Percentiles rank a stretch among this genome's conserved stretches.
Conservation (phyloP, 225 moss, liverwort and hornwort species). For the Marchantia paleacea region DNA sequence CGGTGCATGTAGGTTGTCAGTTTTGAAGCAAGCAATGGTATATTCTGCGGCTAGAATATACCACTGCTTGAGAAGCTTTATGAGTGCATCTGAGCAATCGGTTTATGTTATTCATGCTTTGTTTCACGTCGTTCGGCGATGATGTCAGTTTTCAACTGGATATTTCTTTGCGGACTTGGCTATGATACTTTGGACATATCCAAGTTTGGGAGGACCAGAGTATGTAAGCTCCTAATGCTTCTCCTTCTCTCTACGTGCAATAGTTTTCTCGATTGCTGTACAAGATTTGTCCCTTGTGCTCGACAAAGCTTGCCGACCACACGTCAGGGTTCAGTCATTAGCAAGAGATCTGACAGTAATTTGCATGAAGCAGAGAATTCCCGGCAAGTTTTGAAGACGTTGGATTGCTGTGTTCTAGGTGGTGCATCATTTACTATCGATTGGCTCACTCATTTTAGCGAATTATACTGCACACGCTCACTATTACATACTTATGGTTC, state of each 20-base stretch:
- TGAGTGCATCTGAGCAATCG: not conserved
- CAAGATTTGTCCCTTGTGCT: not conserved
- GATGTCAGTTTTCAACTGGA: slow-evolving; percentile 81
- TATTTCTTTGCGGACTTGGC: slow-evolving; percentile 81
- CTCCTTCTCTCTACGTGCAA: not conserved
- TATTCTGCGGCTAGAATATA: not conserved
- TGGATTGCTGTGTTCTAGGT: slow-evolving; percentile 45
- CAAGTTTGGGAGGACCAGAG: slow-evolving; percentile 72
- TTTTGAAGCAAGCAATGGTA: not conserved
- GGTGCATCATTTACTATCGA: slow-evolving; percentile 70
- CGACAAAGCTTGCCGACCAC: not conserved
- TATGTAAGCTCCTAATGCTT: slow-evolving; percentile 55
- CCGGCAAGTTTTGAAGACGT: not conserved
- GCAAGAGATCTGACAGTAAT: too few species aligned
- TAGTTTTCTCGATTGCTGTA: not conserved
- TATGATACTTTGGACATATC: slow-evolving; percentile 63
- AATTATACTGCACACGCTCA: slow-evolving; percentile 69
- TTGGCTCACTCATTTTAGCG: slow-evolving; percentile 64
- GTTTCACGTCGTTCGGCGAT: not conserved
- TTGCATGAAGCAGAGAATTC: not conserved
- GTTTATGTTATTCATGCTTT: not conserved
- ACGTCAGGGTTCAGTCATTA: not conserved
- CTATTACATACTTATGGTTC: slow-evolving; percentile 68
- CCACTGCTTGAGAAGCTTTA: not conserved
- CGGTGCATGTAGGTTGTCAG: not conserved